phyloP scores from a whole-genome alignment of 495 filamentous ascomycete species.

The Penicillium longicatenatum region DNA sequence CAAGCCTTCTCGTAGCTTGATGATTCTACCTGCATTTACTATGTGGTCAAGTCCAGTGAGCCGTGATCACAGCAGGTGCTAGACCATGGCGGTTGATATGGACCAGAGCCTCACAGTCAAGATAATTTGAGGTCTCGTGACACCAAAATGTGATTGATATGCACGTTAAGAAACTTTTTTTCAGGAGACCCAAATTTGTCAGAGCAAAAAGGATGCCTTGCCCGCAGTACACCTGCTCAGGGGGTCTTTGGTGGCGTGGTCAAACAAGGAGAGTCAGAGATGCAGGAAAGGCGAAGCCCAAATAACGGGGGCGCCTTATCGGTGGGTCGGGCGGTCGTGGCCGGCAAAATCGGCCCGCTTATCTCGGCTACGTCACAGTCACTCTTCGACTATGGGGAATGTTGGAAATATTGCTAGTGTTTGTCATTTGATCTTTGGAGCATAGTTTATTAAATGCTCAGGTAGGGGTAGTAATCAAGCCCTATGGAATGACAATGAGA shows the following conservation, averaged over 20 bases:
- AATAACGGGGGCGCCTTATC: conserved; percentile 23
- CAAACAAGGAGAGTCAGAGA: conserved; percentile 8
- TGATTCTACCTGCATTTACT: neutral
- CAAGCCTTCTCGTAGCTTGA: neutral
- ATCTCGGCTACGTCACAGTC: conserved; percentile 5
- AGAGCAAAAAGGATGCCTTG: too few relatives aligned
- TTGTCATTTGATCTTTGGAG: too few relatives aligned
- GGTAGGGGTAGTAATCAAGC: too few relatives aligned
- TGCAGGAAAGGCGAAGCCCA: conserved; percentile 14
- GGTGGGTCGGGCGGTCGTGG: conserved; percentile 22
- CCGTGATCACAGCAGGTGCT: neutral
- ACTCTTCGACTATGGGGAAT: neutral
- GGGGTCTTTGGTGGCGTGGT: neutral
- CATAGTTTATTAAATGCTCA: too few relatives aligned
- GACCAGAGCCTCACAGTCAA: neutral
- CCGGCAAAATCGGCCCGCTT: conserved; percentile 7
- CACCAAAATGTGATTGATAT: neutral
- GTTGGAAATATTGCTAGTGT: too few relatives aligned
- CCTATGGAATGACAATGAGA: too few relatives aligned
- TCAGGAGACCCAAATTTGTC: neutral
- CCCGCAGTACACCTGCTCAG: neutral
- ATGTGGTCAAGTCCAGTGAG: neutral
- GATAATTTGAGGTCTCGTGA: conserved; percentile 1
- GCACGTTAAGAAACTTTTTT: neutral
- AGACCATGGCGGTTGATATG: neutral